Percentiles rank a stretch among this genome's conserved stretches.
Conservation (phyloP, 1,139 yeast genomes). For the Diutina sp. region DNA sequence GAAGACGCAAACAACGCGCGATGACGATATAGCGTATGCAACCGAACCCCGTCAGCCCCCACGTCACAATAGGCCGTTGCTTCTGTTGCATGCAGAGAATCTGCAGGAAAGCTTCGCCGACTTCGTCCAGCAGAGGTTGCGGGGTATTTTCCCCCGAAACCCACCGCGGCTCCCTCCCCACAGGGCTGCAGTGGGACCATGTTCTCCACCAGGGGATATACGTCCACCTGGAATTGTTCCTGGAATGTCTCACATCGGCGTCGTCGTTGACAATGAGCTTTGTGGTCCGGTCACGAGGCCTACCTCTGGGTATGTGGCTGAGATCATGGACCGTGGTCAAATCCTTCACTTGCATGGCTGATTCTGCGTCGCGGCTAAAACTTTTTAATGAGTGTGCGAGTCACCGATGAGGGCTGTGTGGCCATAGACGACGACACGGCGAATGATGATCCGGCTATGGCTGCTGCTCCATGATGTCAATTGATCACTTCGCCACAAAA, state of each 20-base stretch:
- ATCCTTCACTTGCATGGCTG: constrained; percentile 1
- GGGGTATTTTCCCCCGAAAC: background rate
- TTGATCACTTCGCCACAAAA: background rate
- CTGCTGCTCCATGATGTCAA: background rate
- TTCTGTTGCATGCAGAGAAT: background rate
- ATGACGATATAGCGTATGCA: background rate
- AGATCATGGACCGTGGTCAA: background rate
- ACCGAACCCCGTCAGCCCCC: background rate
- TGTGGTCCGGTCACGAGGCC: background rate
- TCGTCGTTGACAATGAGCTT: background rate
- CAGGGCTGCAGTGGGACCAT: no score
- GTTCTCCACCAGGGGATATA: background rate
- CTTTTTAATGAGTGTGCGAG: background rate
- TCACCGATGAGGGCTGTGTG: background rate
- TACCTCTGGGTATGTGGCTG: background rate
- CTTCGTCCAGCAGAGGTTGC: background rate
- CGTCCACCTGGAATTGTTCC: background rate
- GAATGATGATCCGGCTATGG: background rate
- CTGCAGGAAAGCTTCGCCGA: background rate
- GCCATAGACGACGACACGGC: background rate
- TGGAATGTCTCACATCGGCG: background rate
- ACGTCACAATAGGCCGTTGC: background rate
- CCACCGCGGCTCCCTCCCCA: background rate
- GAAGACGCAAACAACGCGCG: background rate
- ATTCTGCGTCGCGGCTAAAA: background rate